phyloP scores from a whole-genome alignment of 345 rosid genomes.

The Heritiera fomes region DNA sequence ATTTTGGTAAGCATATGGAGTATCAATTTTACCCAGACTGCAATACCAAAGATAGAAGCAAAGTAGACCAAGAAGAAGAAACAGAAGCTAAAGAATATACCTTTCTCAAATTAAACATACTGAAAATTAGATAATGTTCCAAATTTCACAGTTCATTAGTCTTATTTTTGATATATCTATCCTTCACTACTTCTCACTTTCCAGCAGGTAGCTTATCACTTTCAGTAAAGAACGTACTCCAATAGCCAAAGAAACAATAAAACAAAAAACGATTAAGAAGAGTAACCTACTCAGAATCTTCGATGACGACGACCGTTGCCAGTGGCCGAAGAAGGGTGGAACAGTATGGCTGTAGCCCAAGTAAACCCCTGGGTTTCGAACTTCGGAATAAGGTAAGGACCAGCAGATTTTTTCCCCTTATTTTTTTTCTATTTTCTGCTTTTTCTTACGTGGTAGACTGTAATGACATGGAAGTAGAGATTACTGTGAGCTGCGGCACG shows the following conservation, averaged over 20 bases:
- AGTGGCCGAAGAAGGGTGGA: not conserved
- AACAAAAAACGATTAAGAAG: not conserved
- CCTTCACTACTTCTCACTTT: not conserved
- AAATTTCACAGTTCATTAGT: not conserved
- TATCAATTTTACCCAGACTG: not conserved
- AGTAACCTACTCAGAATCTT: not conserved
- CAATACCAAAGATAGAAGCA: not conserved
- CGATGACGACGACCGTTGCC: not conserved
- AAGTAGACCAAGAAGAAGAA: not conserved
- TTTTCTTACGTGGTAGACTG: not conserved
- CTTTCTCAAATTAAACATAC: not conserved
- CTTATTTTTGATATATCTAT: not conserved
- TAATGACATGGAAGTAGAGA: not conserved
- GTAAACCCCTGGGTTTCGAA: conserved; percentile 1
- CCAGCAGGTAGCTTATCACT: conserved; percentile 3
- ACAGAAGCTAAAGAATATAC: not conserved
- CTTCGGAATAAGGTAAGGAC: not conserved
- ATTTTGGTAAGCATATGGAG: not conserved
- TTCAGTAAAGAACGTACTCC: conserved; percentile 3
- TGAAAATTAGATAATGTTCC: conserved; percentile 5
- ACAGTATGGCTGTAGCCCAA: not conserved
- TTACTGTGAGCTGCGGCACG: not conserved
- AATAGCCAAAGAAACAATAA: not conserved
- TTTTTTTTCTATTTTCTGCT: not conserved
- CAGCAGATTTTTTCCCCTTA: not conserved